Base-by-base conservation (phyloP, 2,329 filamentous ascomycete genomes). In the Westerdykella aurantiaca region DNA sequence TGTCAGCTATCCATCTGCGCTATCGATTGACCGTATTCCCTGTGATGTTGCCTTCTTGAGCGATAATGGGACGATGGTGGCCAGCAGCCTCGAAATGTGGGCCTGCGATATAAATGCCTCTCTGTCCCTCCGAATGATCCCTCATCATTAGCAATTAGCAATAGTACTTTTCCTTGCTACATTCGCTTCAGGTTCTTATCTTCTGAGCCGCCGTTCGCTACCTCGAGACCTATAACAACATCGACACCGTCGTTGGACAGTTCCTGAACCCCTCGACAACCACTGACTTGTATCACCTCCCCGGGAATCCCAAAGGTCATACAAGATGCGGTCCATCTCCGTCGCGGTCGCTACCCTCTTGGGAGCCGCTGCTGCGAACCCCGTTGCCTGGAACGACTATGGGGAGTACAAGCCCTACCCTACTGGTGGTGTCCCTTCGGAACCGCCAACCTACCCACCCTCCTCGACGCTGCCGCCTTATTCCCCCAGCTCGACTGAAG, bases 21-120 rank as follows among this genome's bases (percentile, higher is more conserved):
- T 64, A 66, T 64, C 53, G 60, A 62, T 48, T 44, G 49, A 51
- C 56, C 61, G 61, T 63, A 60, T 61, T 57, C 51, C 57, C 44
- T 42, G 57, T 42, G 43, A 51, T 50, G 51, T 55, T 46, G 47
- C 49, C 54, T 58, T 53, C 47, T 56, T 50, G 42, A 50, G 53
- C 48, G 42, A 50, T 31, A 9, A 25, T 33, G 31, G 41, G 21
- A 25, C 46, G 43, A 39, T 23, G 41, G 53, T 56, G 51, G 55
- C 53, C 47, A 53, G 48, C 40, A 53, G 53, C 38, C 39, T 41
- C 38, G 29, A 18, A 43, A 18, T 18, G 21, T 29, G 16, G 35
- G 43, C 38, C 21, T 25, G 16, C 13, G 37, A 48, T 64, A 64
- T 64, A 65, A 63, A 63, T 25, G 23, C 43, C 34, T 39, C 45